These are phyloP conservation scores for Myriangium duriaei DNA, from an alignment of 2,329 filamentous ascomycete genomes.

Conservation along the genomic window DNA sequence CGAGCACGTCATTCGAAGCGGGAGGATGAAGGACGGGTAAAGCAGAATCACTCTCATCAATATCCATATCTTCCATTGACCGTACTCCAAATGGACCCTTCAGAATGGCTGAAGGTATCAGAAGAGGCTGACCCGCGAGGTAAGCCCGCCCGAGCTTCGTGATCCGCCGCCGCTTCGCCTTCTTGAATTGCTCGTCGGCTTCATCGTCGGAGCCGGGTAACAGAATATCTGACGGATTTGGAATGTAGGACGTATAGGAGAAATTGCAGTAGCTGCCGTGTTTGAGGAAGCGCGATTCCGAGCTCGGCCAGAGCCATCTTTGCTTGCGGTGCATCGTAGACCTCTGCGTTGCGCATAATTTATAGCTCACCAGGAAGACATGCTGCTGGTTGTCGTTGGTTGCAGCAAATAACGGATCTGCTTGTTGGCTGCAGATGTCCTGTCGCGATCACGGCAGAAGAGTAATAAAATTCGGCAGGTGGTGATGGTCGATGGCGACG, in stretches of 20 bases:
- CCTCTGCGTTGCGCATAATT: too few species aligned
- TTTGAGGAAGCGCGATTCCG: constrained; percentile 10
- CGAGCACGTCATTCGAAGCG: too few species aligned
- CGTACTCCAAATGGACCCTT: constrained; percentile 48
- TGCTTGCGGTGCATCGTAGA: not conserved
- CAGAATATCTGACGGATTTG: constrained; percentile 31
- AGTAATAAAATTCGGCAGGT: too few species aligned
- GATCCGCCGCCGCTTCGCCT: constrained; percentile 43
- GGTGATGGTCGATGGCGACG: too few species aligned
- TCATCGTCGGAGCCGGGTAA: constrained; percentile 46
- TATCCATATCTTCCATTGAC: too few species aligned
- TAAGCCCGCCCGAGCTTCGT: constrained; percentile 48
- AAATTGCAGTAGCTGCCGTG: constrained; percentile 6
- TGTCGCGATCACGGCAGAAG: too few species aligned
- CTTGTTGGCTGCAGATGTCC: too few species aligned
- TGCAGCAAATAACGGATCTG: too few species aligned
- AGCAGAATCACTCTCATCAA: too few species aligned
- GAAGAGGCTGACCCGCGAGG: constrained; percentile 42
- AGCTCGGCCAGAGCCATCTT: constrained; percentile 12
- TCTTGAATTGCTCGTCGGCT: constrained; percentile 34
- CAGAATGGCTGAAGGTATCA: constrained; percentile 48
- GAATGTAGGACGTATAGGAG: constrained; percentile 1
- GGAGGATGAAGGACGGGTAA: too few species aligned
- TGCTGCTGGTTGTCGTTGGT: too few species aligned
- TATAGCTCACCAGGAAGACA: too few species aligned